Evolutionary conservation across 257 asterid genomes (phyloP).

Genomic region (Solanum virginianum): DNA sequence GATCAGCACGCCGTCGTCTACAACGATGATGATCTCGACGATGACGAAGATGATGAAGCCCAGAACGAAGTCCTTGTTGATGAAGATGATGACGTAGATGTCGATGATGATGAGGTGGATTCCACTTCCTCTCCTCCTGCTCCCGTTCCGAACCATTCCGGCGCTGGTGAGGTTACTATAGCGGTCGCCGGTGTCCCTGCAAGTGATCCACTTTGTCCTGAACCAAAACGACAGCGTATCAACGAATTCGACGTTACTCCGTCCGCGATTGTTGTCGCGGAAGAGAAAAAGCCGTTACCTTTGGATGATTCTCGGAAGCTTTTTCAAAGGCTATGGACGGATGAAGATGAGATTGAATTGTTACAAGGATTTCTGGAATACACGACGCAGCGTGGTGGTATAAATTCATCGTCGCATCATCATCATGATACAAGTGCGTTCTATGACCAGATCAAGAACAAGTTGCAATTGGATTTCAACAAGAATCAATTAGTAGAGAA

Average conservation of each 20-base stretch:
- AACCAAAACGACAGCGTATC: slow-evolving; percentile 1
- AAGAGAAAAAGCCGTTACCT: slow-evolving; percentile 32
- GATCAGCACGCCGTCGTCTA: slow-evolving; percentile 2
- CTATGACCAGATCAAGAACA: slow-evolving; percentile 79
- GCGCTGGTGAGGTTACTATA: slow-evolving; percentile 37
- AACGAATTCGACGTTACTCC: slow-evolving; percentile 6
- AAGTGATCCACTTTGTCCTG: neutral
- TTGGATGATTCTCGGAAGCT: slow-evolving; percentile 75
- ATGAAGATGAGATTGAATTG: slow-evolving; percentile 92
- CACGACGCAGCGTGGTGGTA: slow-evolving; percentile 58
- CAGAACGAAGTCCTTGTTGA: neutral
- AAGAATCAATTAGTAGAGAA: slow-evolving; percentile 88
- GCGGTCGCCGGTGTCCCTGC: slow-evolving; percentile 37
- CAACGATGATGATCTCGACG: neutral
- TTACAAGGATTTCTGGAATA: slow-evolving; percentile 80
- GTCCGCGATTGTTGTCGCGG: neutral
- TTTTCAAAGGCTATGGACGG: slow-evolving; percentile 90
- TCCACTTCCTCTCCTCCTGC: slow-evolving; percentile 41
- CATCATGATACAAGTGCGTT: slow-evolving; percentile 89
- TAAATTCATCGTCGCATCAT: slow-evolving; percentile 47
- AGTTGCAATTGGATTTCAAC: slow-evolving; percentile 83
- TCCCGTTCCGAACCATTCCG: neutral
- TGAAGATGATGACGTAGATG: slow-evolving; percentile 27
- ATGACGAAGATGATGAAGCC: neutral
- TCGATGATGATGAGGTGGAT: slow-evolving; percentile 40